Base-by-base conservation (phyloP, 345 rosid species). In the Crucihimalaya himalaica region DNA sequence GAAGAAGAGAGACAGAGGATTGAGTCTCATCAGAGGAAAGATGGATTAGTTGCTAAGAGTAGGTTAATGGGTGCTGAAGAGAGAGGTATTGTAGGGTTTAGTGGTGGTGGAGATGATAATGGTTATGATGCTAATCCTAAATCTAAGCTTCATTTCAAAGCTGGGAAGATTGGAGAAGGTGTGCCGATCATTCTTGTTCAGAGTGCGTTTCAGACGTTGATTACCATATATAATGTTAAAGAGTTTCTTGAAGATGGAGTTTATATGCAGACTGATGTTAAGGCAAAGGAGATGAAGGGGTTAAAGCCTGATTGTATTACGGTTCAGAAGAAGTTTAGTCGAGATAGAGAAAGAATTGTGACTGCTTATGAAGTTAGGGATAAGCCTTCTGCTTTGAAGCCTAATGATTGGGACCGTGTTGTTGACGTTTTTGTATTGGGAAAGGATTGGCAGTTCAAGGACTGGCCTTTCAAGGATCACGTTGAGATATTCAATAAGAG, bases 401-500 rank as follows among this genome's bases (percentile, higher is more conserved):
- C 88, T 1, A 96, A 90, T 78, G 97, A 90, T 75, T 95, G 99
- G 97, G 99, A 92, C 40, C 77, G 92, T 42, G 97, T 95, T 35
- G 97, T 95, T 68, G 93, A 97, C 0, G 97, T 87, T 62, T 92
- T 92, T 5, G 96, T 92, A 13, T 68, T 92, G 84, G 99, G 99
- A 5, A 95, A 95, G 66, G 97, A 95, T 77, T 92, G 99, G 99
- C 99, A 95, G 83, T 95, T 95, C 79, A 95, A 92, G 80, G 99
- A 92, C 34, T 95, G 98, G 97, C 99, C 99, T 60, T 95, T 84
- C 66, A 92, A 90, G 88, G 99, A 90, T 65, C 97, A 89, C 58
- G 93, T 92, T 23, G 97, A 92, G 87, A 90, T 92, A 27, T 95
- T 95, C 72, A 95, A 88, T 67, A 90, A 81, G 86, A 90, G 97